Base-by-base conservation (phyloP, 345 rosid species). In the Chamaenerion angustifolium region DNA sequence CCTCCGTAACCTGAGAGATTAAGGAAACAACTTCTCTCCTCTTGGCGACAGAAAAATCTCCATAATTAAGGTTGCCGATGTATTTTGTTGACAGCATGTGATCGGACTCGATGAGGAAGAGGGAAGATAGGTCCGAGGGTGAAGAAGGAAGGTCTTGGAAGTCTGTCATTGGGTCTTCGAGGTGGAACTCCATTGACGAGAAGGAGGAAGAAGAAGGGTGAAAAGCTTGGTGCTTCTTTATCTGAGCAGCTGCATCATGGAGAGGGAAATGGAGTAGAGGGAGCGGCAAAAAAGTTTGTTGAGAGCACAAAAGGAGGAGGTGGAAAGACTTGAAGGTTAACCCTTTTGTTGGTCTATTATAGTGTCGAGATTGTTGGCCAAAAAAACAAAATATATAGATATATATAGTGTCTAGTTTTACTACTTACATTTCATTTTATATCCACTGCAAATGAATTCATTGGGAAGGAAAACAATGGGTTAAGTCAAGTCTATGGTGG, bases 121-220 rank as follows among this genome's bases (percentile, higher is more conserved):
- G 81, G 49, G 77, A 62, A 41, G 68, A 49, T 47, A 65, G 7
- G 2, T 59, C 40, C 4, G 63, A 56, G 25, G 51, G 13, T 19
- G 46, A 4, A 21, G 25, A 4, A 21, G 25, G 25, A 21, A n/a
- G 52, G 51, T 69, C 65, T 37, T 31, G 52, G 52, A 21, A 21
- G 25, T 21, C 12, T 4, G 69, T 53, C 27, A 81, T 64, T 31
- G 96, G 94, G 65, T 74, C 64, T 69, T 81, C 92, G 15, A 88
- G 88, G 66, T 76, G 72, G 58, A 75, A 79, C 71, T 77, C 94
- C 96, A 83, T 87, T 31, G 68, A 63, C 17, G 63, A 16, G 10
- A 13, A 40, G 17, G 35, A 37, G 25, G 25, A 21, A 21, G 25
- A 21, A 2, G 25, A 21, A 21, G 25, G 6, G n/a, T 42, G 43